Conservation (phyloP, 306 rosid species). For the Neltuma alba region DNA sequence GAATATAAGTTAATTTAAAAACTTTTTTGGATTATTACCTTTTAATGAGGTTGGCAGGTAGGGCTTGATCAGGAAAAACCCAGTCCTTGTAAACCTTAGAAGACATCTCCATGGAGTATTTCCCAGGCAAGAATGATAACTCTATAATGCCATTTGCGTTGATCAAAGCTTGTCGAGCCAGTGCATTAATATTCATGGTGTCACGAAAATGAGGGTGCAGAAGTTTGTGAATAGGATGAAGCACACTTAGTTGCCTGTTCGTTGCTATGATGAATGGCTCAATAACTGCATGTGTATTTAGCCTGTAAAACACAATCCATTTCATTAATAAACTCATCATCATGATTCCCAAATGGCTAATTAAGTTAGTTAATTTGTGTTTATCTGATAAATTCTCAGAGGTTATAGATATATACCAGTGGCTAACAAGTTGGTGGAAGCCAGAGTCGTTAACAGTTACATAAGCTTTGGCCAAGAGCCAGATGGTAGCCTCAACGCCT, state of each 20-base stretch:
- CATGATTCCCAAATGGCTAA: no score
- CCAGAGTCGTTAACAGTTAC: conserved; percentile 62
- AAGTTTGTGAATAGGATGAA: conserved; percentile 46
- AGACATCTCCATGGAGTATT: conserved; percentile 39
- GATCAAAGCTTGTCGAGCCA: conserved; percentile 34
- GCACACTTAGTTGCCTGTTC: conserved; percentile 42
- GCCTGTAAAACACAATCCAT: conserved; percentile 37
- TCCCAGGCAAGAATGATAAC: conserved; percentile 35
- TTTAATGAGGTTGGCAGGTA: conserved; percentile 48
- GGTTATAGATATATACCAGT: conserved; percentile 46
- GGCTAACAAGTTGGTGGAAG: conserved; percentile 68
- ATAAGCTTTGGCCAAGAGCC: conserved; percentile 77
- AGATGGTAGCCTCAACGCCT: conserved; percentile 57
- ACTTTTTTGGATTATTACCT: conserved; percentile 17
- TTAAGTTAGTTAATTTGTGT: no score
- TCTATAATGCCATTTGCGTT: conserved; percentile 46
- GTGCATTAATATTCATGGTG: conserved; percentile 46
- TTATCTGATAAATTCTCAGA: background rate
- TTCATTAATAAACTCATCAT: background rate
- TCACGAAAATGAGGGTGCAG: conserved; percentile 47
- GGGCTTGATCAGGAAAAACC: conserved; percentile 43
- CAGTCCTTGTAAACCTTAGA: conserved; percentile 42
- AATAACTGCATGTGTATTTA: conserved; percentile 73
- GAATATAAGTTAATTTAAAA: background rate
- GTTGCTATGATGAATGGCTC: conserved; percentile 64